These are phyloP conservation scores for Chaetomiaceae sp. DNA, from an alignment of 2,329 filamentous ascomycete species.

Conservation along the genomic window DNA sequence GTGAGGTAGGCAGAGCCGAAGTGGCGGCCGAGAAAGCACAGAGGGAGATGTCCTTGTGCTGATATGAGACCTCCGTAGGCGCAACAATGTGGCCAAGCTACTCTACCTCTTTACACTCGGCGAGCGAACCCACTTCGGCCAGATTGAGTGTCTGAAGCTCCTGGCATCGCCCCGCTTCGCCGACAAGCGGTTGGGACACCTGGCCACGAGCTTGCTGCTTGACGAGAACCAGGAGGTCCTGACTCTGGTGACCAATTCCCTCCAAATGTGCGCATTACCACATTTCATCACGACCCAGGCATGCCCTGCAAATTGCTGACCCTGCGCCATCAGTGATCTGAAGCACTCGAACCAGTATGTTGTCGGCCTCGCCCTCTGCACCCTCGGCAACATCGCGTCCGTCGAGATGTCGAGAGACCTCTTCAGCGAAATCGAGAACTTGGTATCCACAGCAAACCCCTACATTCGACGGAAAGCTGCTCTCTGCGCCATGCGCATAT, in stretches of 20 bases:
- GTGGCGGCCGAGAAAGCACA: conserved; percentile 1
- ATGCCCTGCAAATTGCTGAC: conserved; percentile 30
- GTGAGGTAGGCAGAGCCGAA: conserved; percentile 69
- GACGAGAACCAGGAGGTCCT: conserved; percentile 99
- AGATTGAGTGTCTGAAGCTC: conserved; percentile 98
- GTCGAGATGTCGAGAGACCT: conserved; percentile 97
- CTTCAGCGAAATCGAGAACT: conserved; percentile 89
- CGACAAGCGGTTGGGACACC: conserved; percentile 91
- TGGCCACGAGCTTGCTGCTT: conserved; percentile 90
- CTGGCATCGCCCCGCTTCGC: conserved; percentile 95
- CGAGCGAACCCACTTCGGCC: conserved; percentile 95
- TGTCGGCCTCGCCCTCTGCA: conserved; percentile 91
- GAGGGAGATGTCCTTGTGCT: conserved; percentile 7
- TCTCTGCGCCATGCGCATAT: conserved; percentile 98
- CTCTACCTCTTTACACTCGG: conserved; percentile 97
- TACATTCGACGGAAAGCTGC: conserved; percentile 97
- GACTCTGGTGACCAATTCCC: conserved; percentile 92
- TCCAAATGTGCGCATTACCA: conserved; percentile 75
- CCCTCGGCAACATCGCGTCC: conserved; percentile 94
- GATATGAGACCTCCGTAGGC: conserved; percentile 45
- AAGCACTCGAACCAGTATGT: conserved; percentile 98
- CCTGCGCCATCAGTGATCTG: conserved; percentile 60
- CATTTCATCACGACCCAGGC: not conserved
- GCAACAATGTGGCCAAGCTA: conserved; percentile 98
- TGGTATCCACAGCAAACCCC: conserved; percentile 90